Evolutionary conservation across 2,329 filamentous ascomycete genomes (phyloP).

Genomic region (Fusarium nodosum): DNA sequence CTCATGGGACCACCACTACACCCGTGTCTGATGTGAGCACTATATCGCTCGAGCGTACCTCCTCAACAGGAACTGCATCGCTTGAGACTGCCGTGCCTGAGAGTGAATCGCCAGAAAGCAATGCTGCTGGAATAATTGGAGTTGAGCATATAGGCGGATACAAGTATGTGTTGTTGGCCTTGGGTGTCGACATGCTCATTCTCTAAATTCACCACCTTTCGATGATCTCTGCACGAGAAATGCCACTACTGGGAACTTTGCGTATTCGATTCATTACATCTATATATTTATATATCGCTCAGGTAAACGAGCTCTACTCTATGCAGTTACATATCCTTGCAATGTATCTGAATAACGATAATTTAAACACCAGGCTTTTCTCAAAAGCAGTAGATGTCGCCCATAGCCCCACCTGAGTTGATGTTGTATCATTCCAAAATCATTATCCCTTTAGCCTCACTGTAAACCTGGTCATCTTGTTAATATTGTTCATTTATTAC

Average conservation of each 20-base stretch:
- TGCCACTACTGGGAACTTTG: not conserved
- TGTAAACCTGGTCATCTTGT: not conserved
- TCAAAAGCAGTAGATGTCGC: not conserved
- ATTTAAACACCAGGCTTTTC: too few species aligned
- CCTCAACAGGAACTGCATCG: not conserved
- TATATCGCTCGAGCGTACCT: not conserved
- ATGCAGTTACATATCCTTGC: not conserved
- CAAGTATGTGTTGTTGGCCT: not conserved
- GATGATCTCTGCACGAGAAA: not conserved
- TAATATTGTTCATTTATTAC: not conserved
- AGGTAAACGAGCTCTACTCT: not conserved
- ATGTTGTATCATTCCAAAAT: not conserved
- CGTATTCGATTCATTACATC: too few species aligned
- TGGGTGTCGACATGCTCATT: not conserved
- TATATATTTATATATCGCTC: too few species aligned
- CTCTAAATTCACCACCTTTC: not conserved
- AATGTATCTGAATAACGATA: not conserved
- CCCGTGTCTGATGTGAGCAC: not conserved
- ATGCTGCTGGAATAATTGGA: not conserved
- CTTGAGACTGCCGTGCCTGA: not conserved
- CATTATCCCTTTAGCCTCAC: not conserved
- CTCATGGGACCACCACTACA: not conserved
- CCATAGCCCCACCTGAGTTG: not conserved
- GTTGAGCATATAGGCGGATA: not conserved
- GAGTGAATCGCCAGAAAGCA: not conserved